Conservation (phyloP, 495 filamentous ascomycete genomes). For the Aspergillus cristatus region DNA sequence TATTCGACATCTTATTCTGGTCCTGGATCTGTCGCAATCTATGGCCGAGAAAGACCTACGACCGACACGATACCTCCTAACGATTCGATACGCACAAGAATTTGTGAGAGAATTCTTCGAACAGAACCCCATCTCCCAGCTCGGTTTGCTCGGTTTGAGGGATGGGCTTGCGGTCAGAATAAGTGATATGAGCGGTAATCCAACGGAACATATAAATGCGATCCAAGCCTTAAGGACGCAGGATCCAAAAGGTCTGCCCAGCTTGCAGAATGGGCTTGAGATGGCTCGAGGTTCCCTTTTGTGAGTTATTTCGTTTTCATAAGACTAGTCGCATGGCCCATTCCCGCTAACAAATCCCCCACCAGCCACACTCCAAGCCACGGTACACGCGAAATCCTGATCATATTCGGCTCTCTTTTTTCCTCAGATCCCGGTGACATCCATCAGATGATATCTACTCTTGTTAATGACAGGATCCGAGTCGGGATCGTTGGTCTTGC, state of each 20-base stretch:
- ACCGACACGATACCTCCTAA: slow-evolving; percentile 74
- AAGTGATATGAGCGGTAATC: slow-evolving; percentile 85
- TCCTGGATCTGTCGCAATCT: slow-evolving; percentile 86
- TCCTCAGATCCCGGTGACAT: slow-evolving; percentile 93
- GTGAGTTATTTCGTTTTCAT: slow-evolving; percentile 34
- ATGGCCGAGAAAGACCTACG: slow-evolving; percentile 94
- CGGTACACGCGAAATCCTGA: slow-evolving; percentile 83
- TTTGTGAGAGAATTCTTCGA: slow-evolving; percentile 95
- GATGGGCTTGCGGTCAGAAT: slow-evolving; percentile 82
- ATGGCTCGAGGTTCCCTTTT: slow-evolving; percentile 86
- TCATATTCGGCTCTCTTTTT: slow-evolving; percentile 84
- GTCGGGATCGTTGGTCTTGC: slow-evolving; percentile 83
- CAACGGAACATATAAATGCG: slow-evolving; percentile 74
- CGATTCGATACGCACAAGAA: slow-evolving; percentile 72
- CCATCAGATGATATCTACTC: slow-evolving; percentile 70
- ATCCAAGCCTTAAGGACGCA: slow-evolving; percentile 59
- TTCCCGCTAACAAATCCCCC: slow-evolving; percentile 9
- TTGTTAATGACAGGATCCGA: slow-evolving; percentile 72
- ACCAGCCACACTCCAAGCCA: slow-evolving; percentile 79
- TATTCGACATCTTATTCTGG: slow-evolving; percentile 84
- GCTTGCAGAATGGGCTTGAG: slow-evolving; percentile 89
- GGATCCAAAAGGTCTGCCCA: slow-evolving; percentile 82
- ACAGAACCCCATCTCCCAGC: slow-evolving; percentile 96
- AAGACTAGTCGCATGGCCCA: background rate
- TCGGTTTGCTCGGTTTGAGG: slow-evolving; percentile 81